Conservation (phyloP, 257 asterid genomes). For the Solanum medicagineum region DNA sequence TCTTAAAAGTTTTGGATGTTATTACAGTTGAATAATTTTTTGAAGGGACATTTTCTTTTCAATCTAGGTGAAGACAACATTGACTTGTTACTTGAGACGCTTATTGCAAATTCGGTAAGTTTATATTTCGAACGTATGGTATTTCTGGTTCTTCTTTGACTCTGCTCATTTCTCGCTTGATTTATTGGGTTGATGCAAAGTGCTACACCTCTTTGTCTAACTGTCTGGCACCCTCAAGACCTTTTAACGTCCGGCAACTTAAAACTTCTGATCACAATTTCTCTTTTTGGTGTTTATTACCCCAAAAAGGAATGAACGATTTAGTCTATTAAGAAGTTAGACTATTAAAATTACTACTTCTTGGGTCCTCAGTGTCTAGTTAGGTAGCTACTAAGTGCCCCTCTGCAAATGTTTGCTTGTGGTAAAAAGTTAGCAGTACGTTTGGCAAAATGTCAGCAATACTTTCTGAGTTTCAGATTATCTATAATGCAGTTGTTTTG, state of each 20-base stretch:
- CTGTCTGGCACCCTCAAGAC: background rate
- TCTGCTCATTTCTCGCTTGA: background rate
- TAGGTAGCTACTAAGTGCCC: background rate
- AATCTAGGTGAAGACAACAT: constrained; percentile 53
- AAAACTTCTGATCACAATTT: background rate
- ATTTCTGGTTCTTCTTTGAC: background rate
- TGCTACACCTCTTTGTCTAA: background rate
- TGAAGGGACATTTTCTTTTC: constrained; percentile 8
- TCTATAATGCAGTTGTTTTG: background rate
- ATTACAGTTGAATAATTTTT: background rate
- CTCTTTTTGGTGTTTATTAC: background rate
- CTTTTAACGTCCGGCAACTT: background rate
- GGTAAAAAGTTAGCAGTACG: background rate
- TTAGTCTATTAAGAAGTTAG: background rate
- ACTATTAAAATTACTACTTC: background rate
- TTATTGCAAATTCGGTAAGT: constrained; percentile 69
- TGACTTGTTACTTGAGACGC: constrained; percentile 65
- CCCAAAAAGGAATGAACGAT: background rate
- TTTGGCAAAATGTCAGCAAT: background rate
- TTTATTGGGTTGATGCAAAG: background rate
- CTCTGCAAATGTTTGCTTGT: background rate
- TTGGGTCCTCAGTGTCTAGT: background rate
- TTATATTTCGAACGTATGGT: background rate
- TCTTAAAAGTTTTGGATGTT: background rate
- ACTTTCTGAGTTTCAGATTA: background rate